Evolutionary conservation across 306 rosid species (phyloP).

Genomic region (Comarum palustre): DNA sequence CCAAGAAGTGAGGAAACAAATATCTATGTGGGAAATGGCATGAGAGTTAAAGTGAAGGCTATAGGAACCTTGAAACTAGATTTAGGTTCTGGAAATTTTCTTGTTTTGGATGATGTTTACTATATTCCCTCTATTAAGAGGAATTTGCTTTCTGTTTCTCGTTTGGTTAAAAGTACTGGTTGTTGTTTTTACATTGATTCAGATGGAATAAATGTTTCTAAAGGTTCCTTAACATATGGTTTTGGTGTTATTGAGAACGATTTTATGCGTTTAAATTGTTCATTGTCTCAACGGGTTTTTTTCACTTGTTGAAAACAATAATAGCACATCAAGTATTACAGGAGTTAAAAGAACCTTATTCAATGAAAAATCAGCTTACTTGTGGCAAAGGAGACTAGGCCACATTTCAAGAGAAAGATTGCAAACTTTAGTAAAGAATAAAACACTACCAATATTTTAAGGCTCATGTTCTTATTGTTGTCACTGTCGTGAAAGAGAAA

Average conservation of each 20-base stretch:
- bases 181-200: not conserved
- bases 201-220: not conserved
- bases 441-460: not conserved
- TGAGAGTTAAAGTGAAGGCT: not conserved
- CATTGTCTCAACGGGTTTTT: not conserved
- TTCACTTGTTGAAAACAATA: not conserved
- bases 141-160: not conserved
- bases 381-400: not conserved
- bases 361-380: not conserved
- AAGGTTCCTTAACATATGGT: not conserved
- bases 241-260: not conserved
- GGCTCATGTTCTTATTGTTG: too few relatives aligned
- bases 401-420: not conserved
- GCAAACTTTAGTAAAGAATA: not conserved
- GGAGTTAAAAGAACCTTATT: not conserved
- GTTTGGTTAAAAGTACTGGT: not conserved
- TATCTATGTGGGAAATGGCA: not conserved
- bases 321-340: not conserved
- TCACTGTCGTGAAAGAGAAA: too few relatives aligned
- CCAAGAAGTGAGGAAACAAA: not conserved
- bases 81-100: not conserved
- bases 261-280: not conserved
- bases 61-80: not conserved
- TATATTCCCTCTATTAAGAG: not conserved
- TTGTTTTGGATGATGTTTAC: not conserved